phyloP scores from a whole-genome alignment of 306 rosid species.

The Castanospermum australe region DNA sequence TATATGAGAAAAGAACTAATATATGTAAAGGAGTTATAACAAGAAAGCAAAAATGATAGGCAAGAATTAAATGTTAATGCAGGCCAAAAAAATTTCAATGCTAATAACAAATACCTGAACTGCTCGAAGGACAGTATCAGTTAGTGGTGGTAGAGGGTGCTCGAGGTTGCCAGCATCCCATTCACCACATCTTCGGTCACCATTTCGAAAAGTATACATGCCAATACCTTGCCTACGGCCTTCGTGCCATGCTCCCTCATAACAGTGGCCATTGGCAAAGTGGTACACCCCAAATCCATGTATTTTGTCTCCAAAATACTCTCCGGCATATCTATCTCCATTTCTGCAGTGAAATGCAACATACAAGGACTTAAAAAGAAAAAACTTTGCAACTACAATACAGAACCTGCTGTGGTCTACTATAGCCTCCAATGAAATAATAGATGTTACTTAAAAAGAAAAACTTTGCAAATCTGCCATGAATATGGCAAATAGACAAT shows the following conservation, averaged over 20 bases:
- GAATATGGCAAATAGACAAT: background rate
- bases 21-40: background rate
- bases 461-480: background rate
- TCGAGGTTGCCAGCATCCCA: conserved; percentile 93
- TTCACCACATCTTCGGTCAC: conserved; percentile 77
- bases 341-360: conserved; percentile 51
- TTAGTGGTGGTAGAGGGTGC: conserved; percentile 55
- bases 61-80: background rate
- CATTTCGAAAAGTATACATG: conserved; percentile 64
- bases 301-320: conserved; percentile 95
- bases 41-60: background rate
- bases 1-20: background rate
- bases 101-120: conserved; percentile 57
- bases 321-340: conserved; percentile 98
- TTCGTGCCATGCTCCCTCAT: conserved; percentile 98
- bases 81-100: no score
- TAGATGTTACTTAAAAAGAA: background rate
- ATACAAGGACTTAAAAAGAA: background rate
- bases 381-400: background rate
- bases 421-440: background rate
- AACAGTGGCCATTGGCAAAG: conserved; percentile 91
- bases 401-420: background rate
- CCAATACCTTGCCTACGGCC: conserved; percentile 92
- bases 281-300: conserved; percentile 98
- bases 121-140: conserved; percentile 64